Base-by-base conservation (phyloP, 495 filamentous ascomycete genomes). In the Aspergillus homomorphus region DNA sequence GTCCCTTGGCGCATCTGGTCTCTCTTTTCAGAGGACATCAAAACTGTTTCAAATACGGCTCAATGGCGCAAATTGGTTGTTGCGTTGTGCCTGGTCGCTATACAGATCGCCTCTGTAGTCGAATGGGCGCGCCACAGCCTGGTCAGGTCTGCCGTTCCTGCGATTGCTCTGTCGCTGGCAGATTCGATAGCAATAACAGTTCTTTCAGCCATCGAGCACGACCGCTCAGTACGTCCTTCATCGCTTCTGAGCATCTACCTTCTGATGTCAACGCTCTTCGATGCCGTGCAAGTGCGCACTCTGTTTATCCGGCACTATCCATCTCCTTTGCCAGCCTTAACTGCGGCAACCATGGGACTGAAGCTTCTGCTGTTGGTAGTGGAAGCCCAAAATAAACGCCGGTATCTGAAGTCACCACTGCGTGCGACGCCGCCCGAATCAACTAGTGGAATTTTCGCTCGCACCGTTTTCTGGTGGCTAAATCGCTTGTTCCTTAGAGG, bases 351-450 rank as follows among this genome's bases (percentile, higher is more conserved):
- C 6, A 45, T 78, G 0, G 70, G 60, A 4, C 16, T 80, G 41
- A 84, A 83, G 56, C 54, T 62, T 6, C 18, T 74, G 3, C 24
- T 81, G 0, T 52, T 81, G 0, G 3, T 77, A 6, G 57, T 81
- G 4, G 82, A 86, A 55, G 69, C 76, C 0, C 62, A 61, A 16
- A 67, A 70, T 18, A 86, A 86, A 66, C 59, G 70, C 21, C 49
- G 57, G 8, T 38, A 73, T 26, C 61, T 84, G 1, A 60, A 61
- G 2, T 43, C 61, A 0, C 61, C 66, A 50, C 79, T 71, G 53
- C 53, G 46, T 9, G 45, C 67, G 15, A 63, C 66, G 22, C 73
- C 80, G 10, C 80, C 78, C 1, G 84, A 87, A 60, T 77, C 77
- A 28, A 78, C 73, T 3, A 71, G 63, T 41, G 73, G 80, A 0